These are phyloP conservation scores for Polygonum aviculare DNA, from an alignment of 148 eudicot species.

Conservation along the genomic window DNA sequence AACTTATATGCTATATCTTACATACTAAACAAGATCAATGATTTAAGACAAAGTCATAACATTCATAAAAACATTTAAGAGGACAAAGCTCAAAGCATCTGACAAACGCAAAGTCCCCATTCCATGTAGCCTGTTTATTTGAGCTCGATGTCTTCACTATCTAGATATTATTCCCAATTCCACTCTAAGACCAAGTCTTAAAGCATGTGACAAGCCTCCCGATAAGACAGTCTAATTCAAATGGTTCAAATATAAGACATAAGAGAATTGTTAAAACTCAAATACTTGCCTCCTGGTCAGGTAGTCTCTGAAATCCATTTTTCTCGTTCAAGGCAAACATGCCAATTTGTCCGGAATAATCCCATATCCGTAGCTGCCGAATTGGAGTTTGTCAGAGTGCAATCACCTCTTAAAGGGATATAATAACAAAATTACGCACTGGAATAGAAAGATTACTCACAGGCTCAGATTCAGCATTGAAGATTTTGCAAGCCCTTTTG, in stretches of 20 bases:
- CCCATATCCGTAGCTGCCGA: slow-evolving; percentile 76
- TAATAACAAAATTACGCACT: neutral
- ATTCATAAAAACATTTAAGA: neutral
- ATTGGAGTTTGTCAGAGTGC: slow-evolving; percentile 16
- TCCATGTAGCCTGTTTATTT: neutral
- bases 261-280: neutral
- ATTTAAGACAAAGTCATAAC: neutral
- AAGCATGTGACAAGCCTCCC: neutral
- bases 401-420: neutral
- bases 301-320: slow-evolving; percentile 43
- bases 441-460: slow-evolving; percentile 30
- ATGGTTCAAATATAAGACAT: neutral
- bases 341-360: slow-evolving; percentile 71
- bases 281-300: slow-evolving; percentile 67
- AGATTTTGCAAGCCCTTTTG: slow-evolving; percentile 92
- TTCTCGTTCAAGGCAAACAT: slow-evolving; percentile 34
- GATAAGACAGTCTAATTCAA: neutral
- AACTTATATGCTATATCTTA: neutral
- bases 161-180: neutral
- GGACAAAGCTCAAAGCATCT: neutral
- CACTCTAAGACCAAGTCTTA: neutral
- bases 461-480: slow-evolving; percentile 60
- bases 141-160: neutral
- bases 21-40: neutral
- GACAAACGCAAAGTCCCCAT: neutral